Base-by-base conservation (phyloP, 2,329 filamentous ascomycete genomes). In the Sporothrix dimorphospora region DNA sequence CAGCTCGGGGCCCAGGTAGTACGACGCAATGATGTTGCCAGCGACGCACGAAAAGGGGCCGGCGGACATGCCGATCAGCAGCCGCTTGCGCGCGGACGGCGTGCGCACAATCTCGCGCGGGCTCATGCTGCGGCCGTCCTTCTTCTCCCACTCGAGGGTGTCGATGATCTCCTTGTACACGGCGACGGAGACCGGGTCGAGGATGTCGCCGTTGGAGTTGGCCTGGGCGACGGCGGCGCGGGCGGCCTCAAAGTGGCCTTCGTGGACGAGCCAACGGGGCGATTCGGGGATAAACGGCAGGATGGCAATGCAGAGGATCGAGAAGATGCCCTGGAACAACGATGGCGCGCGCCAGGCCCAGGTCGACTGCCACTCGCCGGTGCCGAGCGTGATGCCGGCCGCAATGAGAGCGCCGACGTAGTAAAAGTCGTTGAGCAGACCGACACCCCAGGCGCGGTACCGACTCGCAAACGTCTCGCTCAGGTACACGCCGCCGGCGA, bases 141-240 rank as follows among this genome's bases (percentile, higher is more conserved):
- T 81, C 75, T 82, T 84, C 73, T 85, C 84, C 79, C 79, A 84
- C 61, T 80, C 79, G 14, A 84, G 76, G 8, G 84, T 83, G 71
- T 85, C 83, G n/a, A 82, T 75, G 49, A 87, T 87, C 74, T 85
- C 82, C 72, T 83, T 81, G 77, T 80, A 83, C 19, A 81, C 78
- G 4, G 80, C 74, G 2, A 82, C 75, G 4, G 81, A 81, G 16
- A 82, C 77, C 1, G 81, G 81, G 74, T 84, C 79, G 0, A 78
- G 73, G 1, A 78, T 73, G 70, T 86, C 79, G 3, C 85, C 83
- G 71, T 85, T 77, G 11, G 83, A 79, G 67, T 86, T 82, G 11
- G 82, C 81, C 74, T 81, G 79, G 1, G 84, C 84, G 0, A 87
- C 78, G 0, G 81, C 79, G 4, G 76, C 67, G 3, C 81, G 78